Percentiles rank a stretch among this genome's conserved stretches.
These are phyloP conservation scores for Clonostachys byssicola DNA, from an alignment of 2,329 filamentous ascomycete genomes.

Conservation along the genomic window DNA sequence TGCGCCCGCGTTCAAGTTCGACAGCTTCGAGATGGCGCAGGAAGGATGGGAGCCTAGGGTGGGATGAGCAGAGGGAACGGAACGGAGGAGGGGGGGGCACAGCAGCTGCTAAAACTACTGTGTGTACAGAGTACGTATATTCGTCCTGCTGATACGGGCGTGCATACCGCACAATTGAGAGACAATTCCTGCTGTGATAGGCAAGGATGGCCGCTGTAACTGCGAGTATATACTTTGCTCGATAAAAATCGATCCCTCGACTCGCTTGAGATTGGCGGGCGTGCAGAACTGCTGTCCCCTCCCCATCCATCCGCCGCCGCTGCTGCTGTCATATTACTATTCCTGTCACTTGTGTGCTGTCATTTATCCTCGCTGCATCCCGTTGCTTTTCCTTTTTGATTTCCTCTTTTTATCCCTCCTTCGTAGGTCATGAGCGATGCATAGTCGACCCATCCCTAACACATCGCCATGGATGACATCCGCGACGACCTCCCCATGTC, in stretches of 20 bases:
- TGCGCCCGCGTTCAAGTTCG: constrained; percentile 17
- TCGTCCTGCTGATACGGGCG: not conserved
- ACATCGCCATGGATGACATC: constrained; percentile 7
- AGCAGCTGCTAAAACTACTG: not conserved
- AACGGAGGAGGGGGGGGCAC: not conserved
- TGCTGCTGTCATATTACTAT: not conserved
- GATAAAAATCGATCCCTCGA: not conserved
- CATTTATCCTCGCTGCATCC: not conserved
- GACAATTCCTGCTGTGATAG: not conserved
- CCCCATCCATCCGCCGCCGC: not conserved
- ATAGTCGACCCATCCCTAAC: not conserved
- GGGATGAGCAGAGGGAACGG: not conserved
- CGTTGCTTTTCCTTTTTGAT: constrained; percentile 5
- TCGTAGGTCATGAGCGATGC: not conserved
- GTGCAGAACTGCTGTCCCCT: not conserved
- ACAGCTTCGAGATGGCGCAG: constrained; percentile 20
- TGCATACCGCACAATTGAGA: not conserved
- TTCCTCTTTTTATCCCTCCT: not conserved
- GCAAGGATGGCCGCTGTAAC: not conserved
- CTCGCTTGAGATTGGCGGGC: not conserved
- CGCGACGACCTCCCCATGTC: constrained; percentile 13
- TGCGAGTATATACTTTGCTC: not conserved
- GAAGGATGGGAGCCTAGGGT: constrained; percentile 19
- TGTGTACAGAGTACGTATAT: not conserved
- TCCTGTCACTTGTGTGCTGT: not conserved